Conservation (phyloP, 805 yeast species). For the Myxozyma neglecta region DNA sequence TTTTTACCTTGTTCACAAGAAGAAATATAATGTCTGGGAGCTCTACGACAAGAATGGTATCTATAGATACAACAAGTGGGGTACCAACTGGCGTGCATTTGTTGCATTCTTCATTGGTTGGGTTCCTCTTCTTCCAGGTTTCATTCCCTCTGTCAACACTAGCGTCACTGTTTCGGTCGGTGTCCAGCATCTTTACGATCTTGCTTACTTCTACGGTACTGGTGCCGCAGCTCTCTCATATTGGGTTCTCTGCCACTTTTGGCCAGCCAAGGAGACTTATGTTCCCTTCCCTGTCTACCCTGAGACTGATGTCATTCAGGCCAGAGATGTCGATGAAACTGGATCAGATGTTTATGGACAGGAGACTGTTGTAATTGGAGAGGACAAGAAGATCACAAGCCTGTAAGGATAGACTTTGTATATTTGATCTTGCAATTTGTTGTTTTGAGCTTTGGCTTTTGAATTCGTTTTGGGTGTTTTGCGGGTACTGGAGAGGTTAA, state of each 20-base stretch:
- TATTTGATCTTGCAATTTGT: background rate
- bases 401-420: background rate
- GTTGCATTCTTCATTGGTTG: slow-evolving; percentile 43
- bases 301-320: slow-evolving; percentile 16
- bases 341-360: background rate
- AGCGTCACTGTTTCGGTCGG: slow-evolving; percentile 57
- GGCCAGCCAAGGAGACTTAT: slow-evolving; percentile 46
- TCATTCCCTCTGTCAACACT: slow-evolving; percentile 31
- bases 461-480: background rate
- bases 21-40: slow-evolving; percentile 46
- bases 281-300: slow-evolving; percentile 17
- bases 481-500: background rate
- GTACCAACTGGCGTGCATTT: slow-evolving; percentile 48
- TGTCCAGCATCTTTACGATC: slow-evolving; percentile 55
- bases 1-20: slow-evolving; percentile 46
- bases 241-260: slow-evolving; percentile 49
- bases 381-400: background rate
- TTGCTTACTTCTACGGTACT: slow-evolving; percentile 68
- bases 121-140: slow-evolving; percentile 35
- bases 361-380: background rate
- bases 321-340: slow-evolving; percentile 3
- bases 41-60: slow-evolving; percentile 45
- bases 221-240: slow-evolving; percentile 54
- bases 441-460: background rate
- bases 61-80: slow-evolving; percentile 48